These are phyloP conservation scores for Shiraia sp. DNA, from an alignment of 2,329 filamentous ascomycete species.

Conservation along the genomic window DNA sequence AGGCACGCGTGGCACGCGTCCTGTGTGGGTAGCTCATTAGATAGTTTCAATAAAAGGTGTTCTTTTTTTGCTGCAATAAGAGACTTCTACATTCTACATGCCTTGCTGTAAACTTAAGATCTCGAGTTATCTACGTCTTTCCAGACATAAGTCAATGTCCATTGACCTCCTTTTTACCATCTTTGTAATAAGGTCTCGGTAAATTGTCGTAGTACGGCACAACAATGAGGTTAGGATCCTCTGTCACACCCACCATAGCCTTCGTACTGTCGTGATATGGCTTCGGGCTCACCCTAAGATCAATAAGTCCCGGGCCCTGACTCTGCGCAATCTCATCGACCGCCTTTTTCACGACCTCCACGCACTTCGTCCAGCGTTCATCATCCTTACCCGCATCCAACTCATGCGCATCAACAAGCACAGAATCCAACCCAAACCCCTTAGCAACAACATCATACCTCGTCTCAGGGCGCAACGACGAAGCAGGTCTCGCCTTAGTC, in stretches of 20 bases:
- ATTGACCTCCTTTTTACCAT: slow-evolving; percentile 1
- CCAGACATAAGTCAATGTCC: neutral
- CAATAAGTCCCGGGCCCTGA: slow-evolving; percentile 42
- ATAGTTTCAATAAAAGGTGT: too few relatives aligned
- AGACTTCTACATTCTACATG: too few relatives aligned
- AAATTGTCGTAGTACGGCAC: slow-evolving; percentile 56
- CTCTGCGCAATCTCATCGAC: slow-evolving; percentile 37
- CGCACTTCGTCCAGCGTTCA: slow-evolving; percentile 23
- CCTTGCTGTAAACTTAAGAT: neutral
- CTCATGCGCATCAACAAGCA: slow-evolving; percentile 20
- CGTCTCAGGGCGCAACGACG: slow-evolving; percentile 35
- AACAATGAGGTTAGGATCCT: slow-evolving; percentile 50
- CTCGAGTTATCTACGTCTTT: neutral
- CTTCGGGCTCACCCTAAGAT: slow-evolving; percentile 45
- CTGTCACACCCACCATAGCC: slow-evolving; percentile 50
- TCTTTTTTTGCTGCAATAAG: too few relatives aligned
- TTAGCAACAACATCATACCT: slow-evolving; percentile 49
- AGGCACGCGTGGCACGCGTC: too few relatives aligned
- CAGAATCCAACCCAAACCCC: slow-evolving; percentile 41
- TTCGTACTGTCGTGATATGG: slow-evolving; percentile 38
- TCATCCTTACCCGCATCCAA: slow-evolving; percentile 16
- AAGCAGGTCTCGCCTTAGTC: slow-evolving; percentile 36
- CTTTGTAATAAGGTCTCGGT: slow-evolving; percentile 39
- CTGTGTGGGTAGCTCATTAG: too few relatives aligned
- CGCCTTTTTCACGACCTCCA: slow-evolving; percentile 21